Evolutionary conservation across 768 basidiomycete genomes (phyloP).

Genomic region (Rhodosporidiobolus odoratus): DNA sequence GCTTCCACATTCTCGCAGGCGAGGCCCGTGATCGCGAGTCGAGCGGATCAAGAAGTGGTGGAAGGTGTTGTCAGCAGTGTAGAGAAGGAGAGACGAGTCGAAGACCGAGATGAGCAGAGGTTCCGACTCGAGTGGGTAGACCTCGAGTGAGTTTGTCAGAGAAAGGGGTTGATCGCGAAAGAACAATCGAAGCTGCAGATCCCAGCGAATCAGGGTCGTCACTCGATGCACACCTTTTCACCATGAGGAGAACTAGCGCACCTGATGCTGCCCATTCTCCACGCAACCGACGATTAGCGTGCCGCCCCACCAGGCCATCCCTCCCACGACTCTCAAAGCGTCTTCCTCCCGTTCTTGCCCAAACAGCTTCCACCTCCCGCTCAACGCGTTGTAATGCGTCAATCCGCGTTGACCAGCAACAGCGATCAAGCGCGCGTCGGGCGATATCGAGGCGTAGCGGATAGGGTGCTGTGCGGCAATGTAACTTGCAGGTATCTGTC

Average conservation of each 20-base stretch:
- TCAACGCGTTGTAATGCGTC: slow-evolving; percentile 86
- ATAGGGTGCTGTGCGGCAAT: slow-evolving; percentile 89
- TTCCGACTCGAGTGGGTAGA: slow-evolving; percentile 67
- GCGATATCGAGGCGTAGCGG: slow-evolving; percentile 80
- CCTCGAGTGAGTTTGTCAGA: slow-evolving; percentile 74
- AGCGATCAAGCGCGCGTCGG: slow-evolving; percentile 84
- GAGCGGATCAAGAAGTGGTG: slow-evolving; percentile 87
- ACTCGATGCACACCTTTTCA: not conserved
- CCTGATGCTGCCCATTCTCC: slow-evolving; percentile 67
- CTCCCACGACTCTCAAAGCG: slow-evolving; percentile 79
- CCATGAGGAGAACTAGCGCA: slow-evolving; percentile 48
- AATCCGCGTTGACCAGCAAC: slow-evolving; percentile 86
- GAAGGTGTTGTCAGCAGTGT: slow-evolving; percentile 88
- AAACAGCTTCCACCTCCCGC: slow-evolving; percentile 93
- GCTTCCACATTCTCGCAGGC: slow-evolving; percentile 83
- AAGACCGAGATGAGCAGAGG: slow-evolving; percentile 84
- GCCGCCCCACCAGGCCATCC: slow-evolving; percentile 93
- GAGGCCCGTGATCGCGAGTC: slow-evolving; percentile 60
- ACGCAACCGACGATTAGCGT: slow-evolving; percentile 78
- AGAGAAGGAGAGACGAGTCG: slow-evolving; percentile 89
- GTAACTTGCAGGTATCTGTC: slow-evolving; percentile 80
- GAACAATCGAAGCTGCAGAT: slow-evolving; percentile 74
- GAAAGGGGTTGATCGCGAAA: slow-evolving; percentile 84
- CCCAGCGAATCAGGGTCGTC: slow-evolving; percentile 18
- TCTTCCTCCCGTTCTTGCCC: slow-evolving; percentile 74